Evolutionary conservation across 306 rosid genomes (phyloP).

Genomic region (Fragaria nilgerrensis): DNA sequence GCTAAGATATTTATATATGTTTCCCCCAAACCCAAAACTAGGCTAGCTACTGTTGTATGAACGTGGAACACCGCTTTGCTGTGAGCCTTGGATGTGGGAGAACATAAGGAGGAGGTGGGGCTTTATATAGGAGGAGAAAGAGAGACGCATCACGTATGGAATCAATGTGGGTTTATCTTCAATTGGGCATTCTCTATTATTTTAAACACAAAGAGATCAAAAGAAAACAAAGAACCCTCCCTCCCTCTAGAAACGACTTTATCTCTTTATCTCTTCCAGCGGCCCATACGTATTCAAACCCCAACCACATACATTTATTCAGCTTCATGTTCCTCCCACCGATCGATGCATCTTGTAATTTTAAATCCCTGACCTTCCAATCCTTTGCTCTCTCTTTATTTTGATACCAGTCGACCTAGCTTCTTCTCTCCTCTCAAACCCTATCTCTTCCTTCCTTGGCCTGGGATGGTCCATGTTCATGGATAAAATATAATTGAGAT

Average conservation of each 20-base stretch:
- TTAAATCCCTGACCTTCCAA: constrained; percentile 40
- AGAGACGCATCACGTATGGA: constrained; percentile 47
- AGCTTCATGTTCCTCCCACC: constrained; percentile 35
- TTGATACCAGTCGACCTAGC: background rate
- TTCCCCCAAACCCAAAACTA: constrained; percentile 18
- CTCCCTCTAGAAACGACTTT: constrained; percentile 38
- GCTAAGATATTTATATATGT: background rate
- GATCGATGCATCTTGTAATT: constrained; percentile 62
- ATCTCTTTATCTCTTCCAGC: constrained; percentile 32
- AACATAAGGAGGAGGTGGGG: constrained; percentile 28
- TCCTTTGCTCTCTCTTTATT: constrained; percentile 26
- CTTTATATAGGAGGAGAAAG: constrained; percentile 54
- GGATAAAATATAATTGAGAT: background rate
- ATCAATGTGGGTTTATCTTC: constrained; percentile 63
- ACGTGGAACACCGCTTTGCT: constrained; percentile 20
- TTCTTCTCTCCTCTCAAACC: constrained; percentile 6
- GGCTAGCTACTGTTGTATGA: constrained; percentile 17
- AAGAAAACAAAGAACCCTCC: constrained; percentile 28
- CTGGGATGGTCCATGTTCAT: background rate
- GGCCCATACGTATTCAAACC: constrained; percentile 39
- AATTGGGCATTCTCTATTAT: constrained; percentile 40
- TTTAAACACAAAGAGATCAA: constrained; percentile 32
- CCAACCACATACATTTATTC: constrained; percentile 29
- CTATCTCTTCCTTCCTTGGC: constrained; percentile 9
- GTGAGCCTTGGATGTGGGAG: constrained; percentile 16